Base-by-base conservation (phyloP, 2,329 filamentous ascomycete genomes). In the Curvularia sp. region DNA sequence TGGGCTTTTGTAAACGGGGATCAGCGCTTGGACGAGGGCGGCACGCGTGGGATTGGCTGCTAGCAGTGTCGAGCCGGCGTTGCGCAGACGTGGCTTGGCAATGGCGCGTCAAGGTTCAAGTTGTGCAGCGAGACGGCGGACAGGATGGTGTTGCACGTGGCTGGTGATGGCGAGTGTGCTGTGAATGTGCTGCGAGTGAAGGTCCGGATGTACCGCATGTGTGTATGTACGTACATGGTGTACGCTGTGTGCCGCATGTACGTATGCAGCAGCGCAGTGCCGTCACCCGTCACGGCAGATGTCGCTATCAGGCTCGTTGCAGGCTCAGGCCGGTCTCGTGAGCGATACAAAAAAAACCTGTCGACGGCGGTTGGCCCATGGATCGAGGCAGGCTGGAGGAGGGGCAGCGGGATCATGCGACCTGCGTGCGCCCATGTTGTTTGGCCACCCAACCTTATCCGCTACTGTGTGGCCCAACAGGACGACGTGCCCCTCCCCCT, bases 331-430 rank as follows among this genome's bases (percentile, higher is more conserved):
- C 51, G 57, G 64, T 67, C 62, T 70, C 64, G 67, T 72, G 67
- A 68, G 62, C 61, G 22, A 35, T 35, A 38, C 26, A 26, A 49
- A 30, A 53, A 53, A 35, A 18, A 18, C 18, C 41, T 15, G 44
- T 58, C 53, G 22, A 53, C 49, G 55, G 56, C 60, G 61, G 61
- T 63, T 65, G 63, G 57, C 60, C 62, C 55, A 65, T 62, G 55
- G 50, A 24, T 53, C 48, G 47, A 55, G 35, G 13, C 61, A 63
- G n/a, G 58, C 57, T 58, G 62, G 57, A 53, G 59, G 66, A 69
- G 67, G 66, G 67, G 67, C 66, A 64, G 49, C 38, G 42, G 54
- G 68, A 64, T 73, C 70, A 70, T 68, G 65, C 62, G 69, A 69
- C 65, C 69, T 54, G 52, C 43, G 56, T 55, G 60, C 63, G 59